Percentiles rank a stretch among this genome's conserved stretches.
These are phyloP conservation scores for Smittium mucronatum DNA, from an alignment of 371 early-diverging fungal species.

Conservation along the genomic window DNA sequence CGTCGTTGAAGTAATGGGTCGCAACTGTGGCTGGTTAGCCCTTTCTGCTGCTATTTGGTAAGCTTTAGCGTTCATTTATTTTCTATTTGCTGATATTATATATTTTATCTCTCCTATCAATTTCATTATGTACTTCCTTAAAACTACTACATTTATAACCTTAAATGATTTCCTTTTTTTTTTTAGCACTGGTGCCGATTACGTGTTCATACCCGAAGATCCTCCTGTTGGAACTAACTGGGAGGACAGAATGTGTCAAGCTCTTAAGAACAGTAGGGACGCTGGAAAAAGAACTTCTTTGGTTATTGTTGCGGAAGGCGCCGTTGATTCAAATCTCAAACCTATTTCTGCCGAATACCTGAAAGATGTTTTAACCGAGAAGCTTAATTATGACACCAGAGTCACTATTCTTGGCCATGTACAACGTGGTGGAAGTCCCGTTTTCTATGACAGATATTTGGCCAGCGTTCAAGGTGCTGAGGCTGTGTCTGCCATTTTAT, in stretches of 20 bases:
- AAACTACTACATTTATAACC: no score
- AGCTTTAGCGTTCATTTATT: not conserved
- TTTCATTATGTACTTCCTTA: no score
- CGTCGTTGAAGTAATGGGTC: slow-evolving; percentile 99
- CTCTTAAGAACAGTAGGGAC: slow-evolving; percentile 55
- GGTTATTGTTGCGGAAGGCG: slow-evolving; percentile 96
- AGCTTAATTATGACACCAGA: slow-evolving; percentile 82
- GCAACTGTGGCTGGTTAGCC: slow-evolving; percentile 99
- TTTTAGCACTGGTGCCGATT: slow-evolving; percentile 79
- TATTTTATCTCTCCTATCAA: no score
- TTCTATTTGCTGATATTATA: no score
- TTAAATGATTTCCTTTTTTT: not conserved
- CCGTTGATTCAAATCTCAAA: slow-evolving; percentile 78
- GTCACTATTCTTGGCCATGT: slow-evolving; percentile 95
- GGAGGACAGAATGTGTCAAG: slow-evolving; percentile 69
- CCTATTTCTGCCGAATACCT: slow-evolving; percentile 83
- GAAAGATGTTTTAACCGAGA: slow-evolving; percentile 61
- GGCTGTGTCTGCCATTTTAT: slow-evolving; percentile 91
- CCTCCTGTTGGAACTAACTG: slow-evolving; percentile 80
- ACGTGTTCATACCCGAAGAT: slow-evolving; percentile 94
- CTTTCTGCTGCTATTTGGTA: slow-evolving; percentile 81
- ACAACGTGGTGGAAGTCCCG: slow-evolving; percentile 96
- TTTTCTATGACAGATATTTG: slow-evolving; percentile 86
- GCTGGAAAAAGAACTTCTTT: slow-evolving; percentile 81
- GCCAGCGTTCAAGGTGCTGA: slow-evolving; percentile 89